phyloP scores from a whole-genome alignment of 1,139 yeast species.

The Nakaseomyces bracarensis region DNA sequence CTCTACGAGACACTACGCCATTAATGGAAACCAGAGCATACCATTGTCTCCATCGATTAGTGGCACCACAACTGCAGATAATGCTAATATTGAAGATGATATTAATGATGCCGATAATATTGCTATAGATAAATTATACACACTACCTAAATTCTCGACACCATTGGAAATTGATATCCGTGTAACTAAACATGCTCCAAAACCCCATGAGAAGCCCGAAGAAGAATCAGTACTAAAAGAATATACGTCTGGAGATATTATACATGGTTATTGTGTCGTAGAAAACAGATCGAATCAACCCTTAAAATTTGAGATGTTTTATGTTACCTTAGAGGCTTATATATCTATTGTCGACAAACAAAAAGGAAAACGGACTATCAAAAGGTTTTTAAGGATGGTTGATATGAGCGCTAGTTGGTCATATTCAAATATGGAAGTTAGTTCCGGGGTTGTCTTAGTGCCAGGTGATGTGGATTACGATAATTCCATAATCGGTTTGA shows the following conservation, averaged over 20 bases:
- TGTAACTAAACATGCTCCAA: constrained; percentile 34
- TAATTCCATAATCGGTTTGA: constrained; percentile 44
- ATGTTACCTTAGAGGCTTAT: constrained; percentile 49
- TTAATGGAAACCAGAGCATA: constrained; percentile 7
- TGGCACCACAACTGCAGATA: constrained; percentile 1
- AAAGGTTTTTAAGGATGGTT: constrained; percentile 35
- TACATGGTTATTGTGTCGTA: constrained; percentile 44
- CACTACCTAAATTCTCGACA: constrained; percentile 28
- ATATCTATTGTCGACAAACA: constrained; percentile 30
- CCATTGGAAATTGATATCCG: constrained; percentile 31
- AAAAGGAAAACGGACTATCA: constrained; percentile 26
- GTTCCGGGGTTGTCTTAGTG: constrained; percentile 42
- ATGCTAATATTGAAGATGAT: constrained; percentile 15
- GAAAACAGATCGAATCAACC: constrained; percentile 37
- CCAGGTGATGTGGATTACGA: constrained; percentile 42
- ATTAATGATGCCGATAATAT: constrained; percentile 22
- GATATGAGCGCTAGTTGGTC: constrained; percentile 39
- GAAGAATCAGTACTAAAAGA: constrained; percentile 37
- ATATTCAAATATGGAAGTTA: constrained; percentile 32
- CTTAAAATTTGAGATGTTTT: constrained; percentile 47
- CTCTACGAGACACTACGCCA: constrained; percentile 12
- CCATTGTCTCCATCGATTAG: neutral
- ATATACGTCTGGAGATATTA: constrained; percentile 45
- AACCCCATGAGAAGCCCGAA: constrained; percentile 24
- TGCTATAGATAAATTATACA: constrained; percentile 32